Evolutionary conservation across 2,329 filamentous ascomycete species (phyloP), one percentile per base, ranked within the genome.

Genomic region (Thelonectria discophora): DNA sequence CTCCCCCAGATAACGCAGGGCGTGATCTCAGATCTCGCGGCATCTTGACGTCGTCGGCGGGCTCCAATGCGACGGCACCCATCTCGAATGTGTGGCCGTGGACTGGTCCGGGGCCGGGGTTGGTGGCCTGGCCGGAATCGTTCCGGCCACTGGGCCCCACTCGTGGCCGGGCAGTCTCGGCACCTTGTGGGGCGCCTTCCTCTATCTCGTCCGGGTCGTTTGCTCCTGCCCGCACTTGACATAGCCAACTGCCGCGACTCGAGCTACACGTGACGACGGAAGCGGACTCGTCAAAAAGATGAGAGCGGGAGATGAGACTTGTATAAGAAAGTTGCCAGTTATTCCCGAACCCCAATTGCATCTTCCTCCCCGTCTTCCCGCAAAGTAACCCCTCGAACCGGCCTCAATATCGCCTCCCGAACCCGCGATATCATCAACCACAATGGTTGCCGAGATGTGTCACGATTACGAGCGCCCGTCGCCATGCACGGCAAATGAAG

Each of bases 51-150:
- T 30, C 27, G 27, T 30, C 27, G 48, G 39, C 58, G 42, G 48
- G 55, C 49, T 39, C 55, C 56, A 53, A 50, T 52, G 47, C 34
- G 37, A 17, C 48, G 17, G 37, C 48, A 21, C 6, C 49, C 21
- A 63, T 63, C 43, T 50, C 54, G 49, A 61, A 57, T 64, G n/a
- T 42, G 48, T 55, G 18, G 47, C 43, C 48, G 53, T 40, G 39
- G 40, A 53, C 48, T 34, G 54, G 40, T 48, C 69, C 70, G 69
- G 70, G 49, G 69, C 72, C 72, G 71, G 27, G 69, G 65, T 47
- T 72, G 65, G 70, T 65, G 58, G 54, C 45, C 62, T 72, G 74
- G 74, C 74, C 74, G 74, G 74, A 76, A 76, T 51, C 2, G 53
- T 76, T 76, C 73, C 74, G 73, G 74, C 73, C 73, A 73, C 58